These are phyloP conservation scores for Amoebophrya sp. DNA, from an alignment of 169 alveolate genomes.

Conservation along the genomic window DNA sequence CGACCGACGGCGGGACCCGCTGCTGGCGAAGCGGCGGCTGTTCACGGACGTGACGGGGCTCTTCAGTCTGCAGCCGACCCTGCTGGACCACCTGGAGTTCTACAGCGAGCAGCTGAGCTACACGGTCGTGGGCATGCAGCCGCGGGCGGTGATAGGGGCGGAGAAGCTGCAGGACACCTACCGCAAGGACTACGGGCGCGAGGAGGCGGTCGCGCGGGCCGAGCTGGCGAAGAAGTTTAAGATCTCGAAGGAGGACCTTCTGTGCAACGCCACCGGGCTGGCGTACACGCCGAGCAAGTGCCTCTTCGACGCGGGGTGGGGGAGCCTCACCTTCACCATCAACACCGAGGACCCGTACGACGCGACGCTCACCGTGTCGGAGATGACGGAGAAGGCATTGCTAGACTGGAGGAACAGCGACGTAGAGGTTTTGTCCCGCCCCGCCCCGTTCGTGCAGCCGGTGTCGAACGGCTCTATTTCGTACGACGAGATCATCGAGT, in stretches of 20 bases:
- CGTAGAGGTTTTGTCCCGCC: too few relatives aligned
- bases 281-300: background rate
- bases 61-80: background rate
- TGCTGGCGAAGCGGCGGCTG: background rate
- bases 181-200: background rate
- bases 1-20: background rate
- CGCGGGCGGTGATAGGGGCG: background rate
- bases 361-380: background rate
- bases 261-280: background rate
- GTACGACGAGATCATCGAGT: background rate
- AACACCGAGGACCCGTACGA: background rate
- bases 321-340: background rate
- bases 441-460: background rate
- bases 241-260: background rate
- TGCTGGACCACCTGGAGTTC: background rate
- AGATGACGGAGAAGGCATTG: background rate
- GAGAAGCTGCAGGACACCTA: background rate
- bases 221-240: background rate
- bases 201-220: background rate
- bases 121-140: background rate
- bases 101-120: background rate
- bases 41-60: background rate
- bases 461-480: background rate
- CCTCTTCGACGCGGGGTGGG: constrained; percentile 1
- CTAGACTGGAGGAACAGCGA: too few relatives aligned